Percentiles rank a stretch among this genome's conserved stretches.
Evolutionary conservation across 345 rosid genomes (phyloP).

Genomic region (Heritiera fomes): DNA sequence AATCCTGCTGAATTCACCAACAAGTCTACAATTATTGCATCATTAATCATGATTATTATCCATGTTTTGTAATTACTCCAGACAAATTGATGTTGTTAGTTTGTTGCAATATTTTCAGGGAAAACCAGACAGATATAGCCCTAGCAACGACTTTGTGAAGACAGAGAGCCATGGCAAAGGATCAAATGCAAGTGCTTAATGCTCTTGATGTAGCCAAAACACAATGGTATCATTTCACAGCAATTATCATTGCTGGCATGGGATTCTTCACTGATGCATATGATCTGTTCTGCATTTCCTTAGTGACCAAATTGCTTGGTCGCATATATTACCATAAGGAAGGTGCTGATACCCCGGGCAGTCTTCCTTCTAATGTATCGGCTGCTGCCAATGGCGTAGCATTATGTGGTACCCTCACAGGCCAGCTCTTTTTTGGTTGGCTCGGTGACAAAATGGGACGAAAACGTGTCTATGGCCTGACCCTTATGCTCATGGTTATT

Average conservation of each 20-base stretch:
- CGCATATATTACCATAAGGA: conserved; percentile 59
- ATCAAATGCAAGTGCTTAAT: conserved; percentile 46
- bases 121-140: background rate
- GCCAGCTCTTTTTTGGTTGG: conserved; percentile 85
- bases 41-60: background rate
- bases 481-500: conserved; percentile 62
- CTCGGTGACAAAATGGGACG: conserved; percentile 84
- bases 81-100: background rate
- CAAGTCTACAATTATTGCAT: background rate
- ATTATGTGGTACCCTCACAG: conserved; percentile 64
- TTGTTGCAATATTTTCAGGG: background rate
- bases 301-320: conserved; percentile 70
- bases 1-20: background rate
- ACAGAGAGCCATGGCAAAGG: conserved; percentile 39
- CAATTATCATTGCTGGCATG: conserved; percentile 76
- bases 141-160: background rate
- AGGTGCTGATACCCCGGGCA: conserved; percentile 52
- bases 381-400: conserved; percentile 81
- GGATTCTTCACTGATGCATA: conserved; percentile 87
- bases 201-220: conserved; percentile 54
- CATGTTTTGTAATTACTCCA: background rate
- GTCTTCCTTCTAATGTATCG: conserved; percentile 52
- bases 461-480: conserved; percentile 64
- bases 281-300: conserved; percentile 76
- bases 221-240: conserved; percentile 34